Evolutionary conservation across 805 yeast genomes (phyloP).

Genomic region (Pichia insulana): DNA sequence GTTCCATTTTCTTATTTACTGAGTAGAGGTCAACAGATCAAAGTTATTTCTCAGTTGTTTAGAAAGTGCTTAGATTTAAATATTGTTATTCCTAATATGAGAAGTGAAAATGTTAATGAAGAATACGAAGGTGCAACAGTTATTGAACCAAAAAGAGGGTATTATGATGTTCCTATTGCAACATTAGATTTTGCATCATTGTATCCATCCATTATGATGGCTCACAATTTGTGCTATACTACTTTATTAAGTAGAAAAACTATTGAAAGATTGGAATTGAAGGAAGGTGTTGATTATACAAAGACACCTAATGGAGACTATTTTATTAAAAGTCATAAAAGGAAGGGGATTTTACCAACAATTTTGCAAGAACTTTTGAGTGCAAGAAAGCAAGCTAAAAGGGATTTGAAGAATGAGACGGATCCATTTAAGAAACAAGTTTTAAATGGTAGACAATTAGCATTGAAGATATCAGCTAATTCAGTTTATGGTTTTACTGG

Average conservation of each 20-base stretch:
- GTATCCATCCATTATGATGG: constrained; percentile 99
- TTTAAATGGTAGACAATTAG: constrained; percentile 93
- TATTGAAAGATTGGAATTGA: constrained; percentile 53
- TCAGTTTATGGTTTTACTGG: constrained; percentile 99
- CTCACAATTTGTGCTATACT: constrained; percentile 94
- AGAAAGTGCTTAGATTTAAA: constrained; percentile 84
- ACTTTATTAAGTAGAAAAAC: constrained; percentile 68
- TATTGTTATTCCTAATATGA: constrained; percentile 85
- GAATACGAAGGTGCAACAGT: constrained; percentile 99
- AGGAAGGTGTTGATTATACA: constrained; percentile 70
- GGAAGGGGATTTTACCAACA: constrained; percentile 87
- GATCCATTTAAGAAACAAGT: constrained; percentile 94
- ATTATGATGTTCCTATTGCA: constrained; percentile 94
- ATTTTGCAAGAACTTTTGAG: constrained; percentile 79
- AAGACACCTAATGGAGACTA: constrained; percentile 87
- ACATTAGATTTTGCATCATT: constrained; percentile 95
- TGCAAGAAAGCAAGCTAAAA: constrained; percentile 91
- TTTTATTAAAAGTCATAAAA: constrained; percentile 60
- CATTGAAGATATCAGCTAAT: constrained; percentile 92
- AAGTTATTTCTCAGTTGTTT: constrained; percentile 90
- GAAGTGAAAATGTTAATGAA: constrained; percentile 70
- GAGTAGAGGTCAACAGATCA: constrained; percentile 94
- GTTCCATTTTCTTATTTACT: constrained; percentile 89
- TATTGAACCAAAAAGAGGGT: constrained; percentile 92
- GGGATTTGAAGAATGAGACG: constrained; percentile 81